phyloP scores from a whole-genome alignment of 805 yeast genomes.

The Candida ficus region DNA sequence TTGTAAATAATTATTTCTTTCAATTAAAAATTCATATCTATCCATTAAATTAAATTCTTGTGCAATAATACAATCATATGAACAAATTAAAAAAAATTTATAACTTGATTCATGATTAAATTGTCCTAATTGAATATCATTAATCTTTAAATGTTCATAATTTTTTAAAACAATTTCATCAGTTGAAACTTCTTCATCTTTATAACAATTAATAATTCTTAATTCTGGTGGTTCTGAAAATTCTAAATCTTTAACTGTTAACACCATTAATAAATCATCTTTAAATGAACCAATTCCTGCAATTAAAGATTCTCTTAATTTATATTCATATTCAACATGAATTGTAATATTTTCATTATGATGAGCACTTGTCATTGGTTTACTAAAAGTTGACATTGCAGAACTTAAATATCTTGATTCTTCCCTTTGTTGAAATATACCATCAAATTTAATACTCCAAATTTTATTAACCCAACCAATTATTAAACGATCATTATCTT shows the following conservation, averaged over 20 bases:
- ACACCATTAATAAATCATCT: constrained; percentile 61
- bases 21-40: constrained; percentile 66
- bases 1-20: constrained; percentile 45
- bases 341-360: constrained; percentile 34
- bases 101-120: constrained; percentile 35
- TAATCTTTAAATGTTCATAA: constrained; percentile 57
- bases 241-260: constrained; percentile 40
- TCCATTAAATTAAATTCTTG: constrained; percentile 67
- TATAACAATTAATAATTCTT: constrained; percentile 55
- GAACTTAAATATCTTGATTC: constrained; percentile 20
- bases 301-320: constrained; percentile 41
- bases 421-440: constrained; percentile 6
- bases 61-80: constrained; percentile 76
- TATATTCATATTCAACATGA: constrained; percentile 36
- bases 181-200: constrained; percentile 69
- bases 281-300: constrained; percentile 77
- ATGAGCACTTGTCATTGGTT: constrained; percentile 29
- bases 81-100: constrained; percentile 66
- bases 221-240: constrained; percentile 60
- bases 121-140: constrained; percentile 71
- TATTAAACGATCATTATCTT: constrained; percentile 59
- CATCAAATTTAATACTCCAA: constrained; percentile 58
- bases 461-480: constrained; percentile 82
- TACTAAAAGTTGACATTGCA: constrained; percentile 43
- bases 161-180: constrained; percentile 71